A percentile compares a stretch with the other conserved stretches of the same genome.
Evolutionary conservation across 2,329 filamentous ascomycete genomes (phyloP).

Genomic region (Colletotrichum orchidophilum): DNA sequence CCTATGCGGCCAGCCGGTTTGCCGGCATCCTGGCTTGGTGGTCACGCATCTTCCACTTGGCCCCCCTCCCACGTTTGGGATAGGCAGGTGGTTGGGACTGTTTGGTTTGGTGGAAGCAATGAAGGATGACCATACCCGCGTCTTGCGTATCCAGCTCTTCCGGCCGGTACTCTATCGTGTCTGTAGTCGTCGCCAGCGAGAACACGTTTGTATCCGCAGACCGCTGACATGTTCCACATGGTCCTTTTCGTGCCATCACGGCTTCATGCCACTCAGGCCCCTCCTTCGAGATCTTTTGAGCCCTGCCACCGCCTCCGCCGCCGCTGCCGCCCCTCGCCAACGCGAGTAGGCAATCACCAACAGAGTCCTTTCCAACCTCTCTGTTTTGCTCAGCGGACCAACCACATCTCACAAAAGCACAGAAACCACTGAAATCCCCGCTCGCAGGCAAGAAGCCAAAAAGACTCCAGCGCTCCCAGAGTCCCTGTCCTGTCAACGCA

Average conservation of each 20-base stretch:
- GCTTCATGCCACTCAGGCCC: too few relatives aligned
- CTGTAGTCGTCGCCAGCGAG: not conserved
- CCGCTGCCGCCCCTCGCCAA: too few relatives aligned
- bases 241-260: too few relatives aligned
- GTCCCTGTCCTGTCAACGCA: not conserved
- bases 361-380: not conserved
- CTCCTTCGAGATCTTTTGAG: too few relatives aligned
- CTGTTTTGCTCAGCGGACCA: not conserved
- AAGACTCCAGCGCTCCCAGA: not conserved
- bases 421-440: too few relatives aligned
- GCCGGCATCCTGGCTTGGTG: not conserved
- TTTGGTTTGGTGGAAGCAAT: not conserved
- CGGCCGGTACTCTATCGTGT: not conserved
- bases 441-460: not conserved
- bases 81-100: not conserved
- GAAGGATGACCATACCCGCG: not conserved
- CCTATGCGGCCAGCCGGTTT: not conserved
- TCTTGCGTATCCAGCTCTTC: not conserved
- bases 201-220: not conserved
- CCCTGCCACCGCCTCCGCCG: too few relatives aligned
- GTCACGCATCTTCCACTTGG: not conserved
- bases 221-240: not conserved
- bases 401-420: too few relatives aligned
- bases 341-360: not conserved
- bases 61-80: slow-evolving; percentile 1